Base-by-base conservation (phyloP, 768 basidiomycete genomes). In the Podaxis rugospora region DNA sequence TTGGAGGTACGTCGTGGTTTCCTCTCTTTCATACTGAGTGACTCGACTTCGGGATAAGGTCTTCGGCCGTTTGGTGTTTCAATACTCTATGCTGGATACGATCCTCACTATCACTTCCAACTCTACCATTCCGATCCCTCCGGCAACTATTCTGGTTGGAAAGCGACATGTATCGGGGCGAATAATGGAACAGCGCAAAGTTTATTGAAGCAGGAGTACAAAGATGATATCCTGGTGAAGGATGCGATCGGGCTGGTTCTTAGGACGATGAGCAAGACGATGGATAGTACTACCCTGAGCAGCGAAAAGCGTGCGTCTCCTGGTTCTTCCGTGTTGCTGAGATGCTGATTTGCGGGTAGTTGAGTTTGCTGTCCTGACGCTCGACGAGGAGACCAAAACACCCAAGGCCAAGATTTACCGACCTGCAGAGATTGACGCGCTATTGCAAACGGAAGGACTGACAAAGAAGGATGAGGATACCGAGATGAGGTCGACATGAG, bases 11-110 rank as follows among this genome's bases (percentile, higher is more conserved):
- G 83, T 65, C 42, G 4, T 37, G 37, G 3, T 62, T 57, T 55
- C 27, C 21, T 51, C 16, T 44, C 18, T 18, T 14, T 7, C 18
- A 18, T 44, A 44, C 42, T n/a, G 14, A 44, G 14, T 6, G 42
- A 18, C 5, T 44, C 1, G 1, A 16, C 6, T 18, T 5, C 14
- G n/a, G 42, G 42, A 16, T 44, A 71, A 92, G 94, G 95, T 78
- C 86, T 99, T 14, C 92, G 97, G 46, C 97, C 97, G 16, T 99
- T 98, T 74, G 97, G 97, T 67, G 97, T 98, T 21, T 97, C 96
- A 39, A 79, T 99, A 47, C 84, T 99, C 39, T 98, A 98, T 66
- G 95, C 96, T 9, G 97, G 97, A 51, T 95, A 93, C 72, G 97
- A 99, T 77, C 88, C 93, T 51, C 91, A 97, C 72, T 94, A 98